Evolutionary conservation across 2,329 filamentous ascomycete genomes (phyloP).

Genomic region (Dactylella cylindrospora): DNA sequence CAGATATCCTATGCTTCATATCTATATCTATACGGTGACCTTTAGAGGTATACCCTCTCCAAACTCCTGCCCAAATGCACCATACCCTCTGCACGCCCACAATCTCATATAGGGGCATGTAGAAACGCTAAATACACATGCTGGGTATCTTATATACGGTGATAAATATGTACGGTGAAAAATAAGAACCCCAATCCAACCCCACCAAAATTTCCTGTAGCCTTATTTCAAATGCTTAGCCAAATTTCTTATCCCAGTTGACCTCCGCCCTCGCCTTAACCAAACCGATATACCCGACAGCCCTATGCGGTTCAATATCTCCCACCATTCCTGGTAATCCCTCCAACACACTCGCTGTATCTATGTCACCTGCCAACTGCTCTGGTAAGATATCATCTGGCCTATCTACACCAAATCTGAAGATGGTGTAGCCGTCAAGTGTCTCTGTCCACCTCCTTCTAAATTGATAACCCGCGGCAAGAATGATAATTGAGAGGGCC

Average conservation of each 20-base stretch:
- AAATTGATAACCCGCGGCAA: conserved; percentile 27
- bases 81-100: too few species aligned
- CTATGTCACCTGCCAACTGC: conserved; percentile 34
- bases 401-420: conserved; percentile 36
- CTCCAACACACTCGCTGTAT: conserved; percentile 28
- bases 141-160: neutral
- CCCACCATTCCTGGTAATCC: conserved; percentile 34
- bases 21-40: conserved; percentile 4
- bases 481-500: conserved; percentile 23
- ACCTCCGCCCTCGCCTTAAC: conserved; percentile 20
- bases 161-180: neutral
- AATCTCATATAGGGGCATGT: too few species aligned
- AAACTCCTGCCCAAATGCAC: neutral
- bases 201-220: neutral
- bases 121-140: too few species aligned
- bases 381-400: conserved; percentile 34
- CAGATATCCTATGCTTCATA: too few species aligned
- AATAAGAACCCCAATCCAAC: neutral
- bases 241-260: conserved; percentile 26
- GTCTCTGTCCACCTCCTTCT: conserved; percentile 34
- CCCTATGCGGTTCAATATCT: conserved; percentile 25
- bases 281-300: conserved; percentile 37
- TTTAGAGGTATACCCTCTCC: neutral
- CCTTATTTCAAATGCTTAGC: conserved; percentile 3
- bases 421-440: conserved; percentile 35